These are phyloP conservation scores for Asterochloris sp. DNA, from an alignment of 139 green algal species.

Conservation along the genomic window DNA sequence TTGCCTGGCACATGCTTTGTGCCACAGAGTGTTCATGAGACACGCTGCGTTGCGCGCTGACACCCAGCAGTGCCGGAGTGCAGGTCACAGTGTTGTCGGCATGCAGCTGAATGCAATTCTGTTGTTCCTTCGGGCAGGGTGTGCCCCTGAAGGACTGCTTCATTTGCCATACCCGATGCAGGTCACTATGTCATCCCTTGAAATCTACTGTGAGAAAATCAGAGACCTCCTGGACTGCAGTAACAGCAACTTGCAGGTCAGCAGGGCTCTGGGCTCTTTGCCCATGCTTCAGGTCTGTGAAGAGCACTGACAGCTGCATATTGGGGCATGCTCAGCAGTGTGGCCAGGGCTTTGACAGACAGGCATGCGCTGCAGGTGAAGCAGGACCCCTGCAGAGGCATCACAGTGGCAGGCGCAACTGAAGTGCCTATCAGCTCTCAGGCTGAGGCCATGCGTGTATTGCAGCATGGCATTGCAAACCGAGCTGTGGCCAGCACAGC, in stretches of 20 bases:
- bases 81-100: not conserved
- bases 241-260: conserved; percentile 47
- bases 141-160: not conserved
- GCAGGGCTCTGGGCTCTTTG: not conserved
- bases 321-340: too few relatives aligned
- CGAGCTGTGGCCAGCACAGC: conserved; percentile 46
- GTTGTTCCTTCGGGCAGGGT: not conserved
- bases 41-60: not conserved
- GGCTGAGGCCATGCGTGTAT: conserved; percentile 50
- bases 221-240: conserved; percentile 59
- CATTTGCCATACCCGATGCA: not conserved
- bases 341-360: not conserved
- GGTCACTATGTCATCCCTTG: conserved; percentile 52
- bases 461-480: conserved; percentile 43
- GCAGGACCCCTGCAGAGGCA: conserved; percentile 21
- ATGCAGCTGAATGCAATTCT: too few relatives aligned
- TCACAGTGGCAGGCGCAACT: conserved; percentile 34
- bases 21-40: not conserved
- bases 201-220: conserved; percentile 82
- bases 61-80: not conserved
- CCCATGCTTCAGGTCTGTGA: not conserved
- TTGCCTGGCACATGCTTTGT: not conserved
- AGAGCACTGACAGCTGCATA: too few relatives aligned
- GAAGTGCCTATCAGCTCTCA: conserved; percentile 48
- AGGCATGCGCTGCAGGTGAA: conserved; percentile 2